phyloP scores from a whole-genome alignment of 257 asterid genomes.

The Osmanthus fragrans region DNA sequence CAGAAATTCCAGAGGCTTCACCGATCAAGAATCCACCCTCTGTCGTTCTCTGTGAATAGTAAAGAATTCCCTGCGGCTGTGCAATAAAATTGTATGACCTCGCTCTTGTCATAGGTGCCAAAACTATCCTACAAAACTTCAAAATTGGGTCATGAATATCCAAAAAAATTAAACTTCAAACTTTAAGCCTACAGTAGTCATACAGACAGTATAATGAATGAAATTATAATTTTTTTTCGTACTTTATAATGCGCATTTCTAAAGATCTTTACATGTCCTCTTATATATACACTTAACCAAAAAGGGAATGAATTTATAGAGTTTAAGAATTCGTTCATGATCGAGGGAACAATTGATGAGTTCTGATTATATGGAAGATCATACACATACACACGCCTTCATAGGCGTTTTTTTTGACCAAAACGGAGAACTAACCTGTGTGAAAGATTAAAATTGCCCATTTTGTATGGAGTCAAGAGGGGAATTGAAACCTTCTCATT shows the following conservation, averaged over 20 bases:
- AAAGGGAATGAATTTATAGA: neutral
- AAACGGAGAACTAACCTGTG: neutral
- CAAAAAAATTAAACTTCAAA: neutral
- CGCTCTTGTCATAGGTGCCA: conserved; percentile 45
- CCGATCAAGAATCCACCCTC: conserved; percentile 44
- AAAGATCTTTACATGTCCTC: neutral
- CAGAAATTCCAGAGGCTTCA: conserved; percentile 48
- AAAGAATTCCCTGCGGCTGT: conserved; percentile 45
- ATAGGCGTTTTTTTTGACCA: neutral
- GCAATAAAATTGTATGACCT: conserved; percentile 42
- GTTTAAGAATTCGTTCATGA: too few relatives aligned
- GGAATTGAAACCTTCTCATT: conserved; percentile 4
- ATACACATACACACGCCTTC: neutral
- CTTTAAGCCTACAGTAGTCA: neutral
- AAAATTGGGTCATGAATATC: neutral
- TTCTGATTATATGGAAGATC: neutral
- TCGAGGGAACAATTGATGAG: too few relatives aligned
- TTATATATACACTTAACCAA: neutral
- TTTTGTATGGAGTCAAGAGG: conserved; percentile 32
- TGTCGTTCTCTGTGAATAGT: conserved; percentile 48
- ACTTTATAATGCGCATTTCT: neutral
- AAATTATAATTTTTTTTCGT: neutral
- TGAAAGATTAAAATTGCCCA: conserved; percentile 28
- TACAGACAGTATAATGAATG: neutral
- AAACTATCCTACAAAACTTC: conserved; percentile 33